phyloP scores from a whole-genome alignment of 352 stramenopile species.

The Porosira glacialis region DNA sequence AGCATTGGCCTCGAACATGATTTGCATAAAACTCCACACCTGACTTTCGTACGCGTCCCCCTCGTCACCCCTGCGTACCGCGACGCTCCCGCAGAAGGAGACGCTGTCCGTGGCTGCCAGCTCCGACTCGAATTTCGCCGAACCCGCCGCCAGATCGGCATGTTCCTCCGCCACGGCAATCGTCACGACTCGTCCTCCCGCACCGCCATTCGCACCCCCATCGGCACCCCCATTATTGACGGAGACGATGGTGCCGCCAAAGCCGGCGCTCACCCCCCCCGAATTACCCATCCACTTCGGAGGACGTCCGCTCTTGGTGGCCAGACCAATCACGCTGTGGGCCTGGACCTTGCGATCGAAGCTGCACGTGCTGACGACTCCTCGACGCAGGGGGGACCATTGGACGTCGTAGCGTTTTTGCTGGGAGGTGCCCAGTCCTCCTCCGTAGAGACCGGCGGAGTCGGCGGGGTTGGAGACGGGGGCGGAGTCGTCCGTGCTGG shows the following conservation, averaged over 20 bases:
- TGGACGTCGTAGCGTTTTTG: constrained; percentile 89
- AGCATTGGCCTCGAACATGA: constrained; percentile 92
- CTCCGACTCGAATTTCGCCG: constrained; percentile 86
- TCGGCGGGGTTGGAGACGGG: too few species aligned
- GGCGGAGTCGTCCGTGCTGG: constrained; percentile 56
- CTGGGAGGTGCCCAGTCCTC: constrained; percentile 62
- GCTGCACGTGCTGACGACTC: constrained; percentile 92
- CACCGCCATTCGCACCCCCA: too few species aligned
- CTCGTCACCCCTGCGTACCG: constrained; percentile 74
- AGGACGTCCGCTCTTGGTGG: constrained; percentile 83
- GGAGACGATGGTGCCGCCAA: constrained; percentile 91
- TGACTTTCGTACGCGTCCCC: constrained; percentile 63
- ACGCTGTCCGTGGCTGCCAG: constrained; percentile 87
- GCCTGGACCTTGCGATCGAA: constrained; percentile 96
- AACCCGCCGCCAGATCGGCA: constrained; percentile 82
- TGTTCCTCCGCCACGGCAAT: constrained; percentile 70
- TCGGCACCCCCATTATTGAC: constrained; percentile 71
- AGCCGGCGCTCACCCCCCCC: constrained; percentile 90
- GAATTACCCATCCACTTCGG: constrained; percentile 92
- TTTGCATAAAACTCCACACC: constrained; percentile 81
- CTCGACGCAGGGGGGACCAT: constrained; percentile 92
- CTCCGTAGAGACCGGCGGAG: constrained; percentile 56
- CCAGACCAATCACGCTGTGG: constrained; percentile 81
- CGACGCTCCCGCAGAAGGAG: constrained; percentile 89
- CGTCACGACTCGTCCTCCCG: too few species aligned